Conservation (phyloP, 2,329 filamentous ascomycete genomes). For the Fonsecaea erecta region DNA sequence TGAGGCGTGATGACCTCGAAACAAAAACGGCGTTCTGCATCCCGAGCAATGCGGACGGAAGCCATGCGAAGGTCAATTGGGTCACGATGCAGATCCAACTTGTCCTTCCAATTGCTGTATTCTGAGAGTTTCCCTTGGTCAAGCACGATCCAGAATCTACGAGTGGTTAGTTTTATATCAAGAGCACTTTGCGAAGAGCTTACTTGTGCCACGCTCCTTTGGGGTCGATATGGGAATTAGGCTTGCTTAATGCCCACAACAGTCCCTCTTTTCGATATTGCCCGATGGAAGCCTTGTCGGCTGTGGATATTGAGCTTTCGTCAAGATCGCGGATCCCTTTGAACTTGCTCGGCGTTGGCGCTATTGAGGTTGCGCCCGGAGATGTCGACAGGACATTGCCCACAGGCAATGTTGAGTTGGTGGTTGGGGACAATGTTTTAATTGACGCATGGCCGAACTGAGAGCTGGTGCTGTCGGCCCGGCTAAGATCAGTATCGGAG, state of each 20-base stretch:
- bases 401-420: conserved; percentile 39
- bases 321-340: conserved; percentile 92
- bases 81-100: conserved; percentile 93
- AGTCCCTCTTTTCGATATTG: conserved; percentile 89
- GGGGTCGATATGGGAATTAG: conserved; percentile 92
- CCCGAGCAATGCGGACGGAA: conserved; percentile 92
- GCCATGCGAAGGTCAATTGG: conserved; percentile 97
- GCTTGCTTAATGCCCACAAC: conserved; percentile 90
- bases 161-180: conserved; percentile 37
- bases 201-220: conserved; percentile 98
- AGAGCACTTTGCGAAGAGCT: conserved; percentile 45
- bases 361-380: conserved; percentile 43
- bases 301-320: conserved; percentile 70
- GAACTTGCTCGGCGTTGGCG: conserved; percentile 65
- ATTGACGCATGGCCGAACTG: conserved; percentile 60
- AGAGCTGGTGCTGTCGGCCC: conserved; percentile 75
- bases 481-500: conserved; percentile 71
- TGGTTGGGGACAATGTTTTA: conserved; percentile 41
- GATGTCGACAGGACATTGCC: conserved; percentile 46
- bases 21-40: conserved; percentile 92
- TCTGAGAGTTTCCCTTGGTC: conserved; percentile 96
- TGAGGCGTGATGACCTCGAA: conserved; percentile 98
- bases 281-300: conserved; percentile 55
- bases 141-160: conserved; percentile 95
- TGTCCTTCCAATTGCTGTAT: conserved; percentile 99